Evolutionary conservation across 2,329 filamentous ascomycete species (phyloP), one percentile per base, ranked within the genome.

Genomic region (Fusarium palustre): DNA sequence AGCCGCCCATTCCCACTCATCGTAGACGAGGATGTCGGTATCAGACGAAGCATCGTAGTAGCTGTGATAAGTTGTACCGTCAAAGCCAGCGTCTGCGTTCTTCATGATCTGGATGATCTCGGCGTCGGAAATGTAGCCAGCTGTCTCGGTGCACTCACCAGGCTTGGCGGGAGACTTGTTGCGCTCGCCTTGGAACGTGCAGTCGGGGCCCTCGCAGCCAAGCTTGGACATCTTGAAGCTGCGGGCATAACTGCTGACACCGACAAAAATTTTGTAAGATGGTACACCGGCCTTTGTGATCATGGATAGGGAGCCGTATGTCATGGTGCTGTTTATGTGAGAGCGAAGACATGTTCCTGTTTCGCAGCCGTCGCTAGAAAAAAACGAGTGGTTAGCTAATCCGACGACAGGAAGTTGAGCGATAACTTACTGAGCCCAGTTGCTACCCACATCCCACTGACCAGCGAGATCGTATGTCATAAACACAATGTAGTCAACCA

Each of bases 401-500:
- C n/a, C n/a, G n/a, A n/a, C n/a, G n/a, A n/a, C n/a, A n/a, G n/a
- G n/a, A n/a, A n/a, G n/a, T n/a, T n/a, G n/a, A n/a, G n/a, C n/a
- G n/a, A n/a, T n/a, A 25, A 25, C 31, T 34, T 15, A 34, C 31
- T 34, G 31, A 16, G 41, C 41, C 33, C 16, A 49, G 8, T 18
- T n/a, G 18, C 33, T 49, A 2, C 22, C 16, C 2, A 25, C 22
- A 7, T 49, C 33, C 18, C 31, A 49, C 12, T 38, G 15, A 42
- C 66, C 63, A 18, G 67, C 59, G 1, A 64, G 54, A 15, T 67
- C 64, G 7, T 67, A 69, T 1, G 64, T 67, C 66, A 69, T 69
- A 10, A 49, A 67, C 3, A 69, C 69, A 7, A 79, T 75, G 48
- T 80, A 80, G 54, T 80, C 75, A 8, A 80, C 34, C 2, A 72